Base-by-base conservation (phyloP, 1,284 basidiomycete genomes). In the Cutaneotrichosporon mucoides region DNA sequence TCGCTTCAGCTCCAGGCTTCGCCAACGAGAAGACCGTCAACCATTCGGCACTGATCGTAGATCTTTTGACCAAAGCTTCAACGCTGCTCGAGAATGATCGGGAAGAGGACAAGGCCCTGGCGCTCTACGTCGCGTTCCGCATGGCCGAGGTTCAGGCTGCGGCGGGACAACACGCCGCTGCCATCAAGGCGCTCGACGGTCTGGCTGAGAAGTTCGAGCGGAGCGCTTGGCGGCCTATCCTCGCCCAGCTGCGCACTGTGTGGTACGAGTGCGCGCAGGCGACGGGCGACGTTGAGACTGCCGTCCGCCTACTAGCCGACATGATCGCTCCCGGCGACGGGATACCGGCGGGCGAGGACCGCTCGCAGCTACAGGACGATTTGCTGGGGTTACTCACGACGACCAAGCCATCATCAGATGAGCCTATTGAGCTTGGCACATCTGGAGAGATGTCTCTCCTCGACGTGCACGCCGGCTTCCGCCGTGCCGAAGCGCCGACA, bases 1-100 rank as follows among this genome's bases (percentile, higher is more conserved):
- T 75, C 10, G 64, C 71, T 3, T 62, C 70, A 1, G 76, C 79
- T 1, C 78, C 79, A 0, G 81, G 79, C 0, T 88, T 90, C 70
- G 79, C 81, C 15, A 93, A 93, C 62, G 92, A 96, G 79, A 88
- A 86, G 74, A 95, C 90, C 70, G 88, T 94, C 3, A 89, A 94
- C 62, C 92, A 96, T 75, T 75, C 88, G 24, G 84, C 84, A 2
- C 81, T 92, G 53, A 85, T 90, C 41, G 80, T 93, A 37, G 93
- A 96, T 82, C 82, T 96, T 1, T 92, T 91, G 69, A 93, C 90
- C 1, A 90, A 92, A 71, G 83, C 93, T 1, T 94, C 95, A 72
- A 88, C 93, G 66, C 75, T 91, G 9, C 91, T 95, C 81, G 94
- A 92, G 77, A 87, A 85, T 63, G 46, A 73, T 72, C 57, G 82